Evolutionary conservation across 2,329 filamentous ascomycete genomes (phyloP).

Genomic region (Ascochyta rabiei): DNA sequence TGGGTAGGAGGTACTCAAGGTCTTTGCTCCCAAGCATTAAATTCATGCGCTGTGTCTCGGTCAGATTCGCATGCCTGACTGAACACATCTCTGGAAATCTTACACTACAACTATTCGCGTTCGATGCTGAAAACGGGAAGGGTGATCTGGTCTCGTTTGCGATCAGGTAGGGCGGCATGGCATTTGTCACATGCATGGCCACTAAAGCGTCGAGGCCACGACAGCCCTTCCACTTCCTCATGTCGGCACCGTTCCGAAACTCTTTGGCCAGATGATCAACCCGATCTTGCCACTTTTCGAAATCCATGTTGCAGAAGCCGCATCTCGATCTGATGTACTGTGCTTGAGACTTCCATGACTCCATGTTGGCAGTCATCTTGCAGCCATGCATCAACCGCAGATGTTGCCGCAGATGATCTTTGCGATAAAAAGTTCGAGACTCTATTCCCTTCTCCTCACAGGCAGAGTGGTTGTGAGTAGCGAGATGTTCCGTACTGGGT

Average conservation of each 20-base stretch:
- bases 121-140: conserved; percentile 56
- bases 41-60: conserved; percentile 22
- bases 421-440: conserved; percentile 68
- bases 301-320: conserved; percentile 58
- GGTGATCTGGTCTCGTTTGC: conserved; percentile 54
- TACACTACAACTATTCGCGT: conserved; percentile 41
- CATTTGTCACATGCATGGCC: conserved; percentile 56
- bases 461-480: conserved; percentile 63
- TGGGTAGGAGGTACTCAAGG: conserved; percentile 39
- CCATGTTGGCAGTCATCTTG: conserved; percentile 66
- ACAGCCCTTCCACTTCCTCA: conserved; percentile 63
- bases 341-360: conserved; percentile 67
- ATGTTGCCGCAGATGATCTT: conserved; percentile 68
- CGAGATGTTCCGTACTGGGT: conserved; percentile 62
- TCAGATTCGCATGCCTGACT: conserved; percentile 11
- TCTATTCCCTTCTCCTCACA: conserved; percentile 71
- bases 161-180: conserved; percentile 60
- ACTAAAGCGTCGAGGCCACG: conserved; percentile 58
- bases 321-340: conserved; percentile 61
- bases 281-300: conserved; percentile 59
- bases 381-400: conserved; percentile 65
- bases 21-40: conserved; percentile 25
- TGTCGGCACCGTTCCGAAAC: conserved; percentile 59
- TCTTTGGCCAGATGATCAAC: conserved; percentile 61
- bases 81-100: background rate